These are phyloP conservation scores for Metschnikowia vanudenii DNA, from an alignment of 805 yeast species.

Conservation along the genomic window DNA sequence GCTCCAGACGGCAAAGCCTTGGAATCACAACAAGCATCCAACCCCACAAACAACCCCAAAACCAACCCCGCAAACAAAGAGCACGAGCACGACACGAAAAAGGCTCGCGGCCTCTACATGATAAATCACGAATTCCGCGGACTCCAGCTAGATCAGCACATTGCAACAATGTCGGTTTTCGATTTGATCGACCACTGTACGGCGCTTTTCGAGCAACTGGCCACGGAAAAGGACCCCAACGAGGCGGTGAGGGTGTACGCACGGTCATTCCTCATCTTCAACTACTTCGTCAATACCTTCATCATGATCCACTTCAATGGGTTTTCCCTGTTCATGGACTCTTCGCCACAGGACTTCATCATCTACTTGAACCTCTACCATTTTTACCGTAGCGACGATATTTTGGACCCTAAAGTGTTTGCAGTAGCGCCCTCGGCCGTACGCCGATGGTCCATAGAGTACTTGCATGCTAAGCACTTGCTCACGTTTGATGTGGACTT, in stretches of 20 bases:
- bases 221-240: slow-evolving; percentile 8
- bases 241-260: slow-evolving; percentile 28
- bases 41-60: background rate
- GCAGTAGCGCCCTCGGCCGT: slow-evolving; percentile 23
- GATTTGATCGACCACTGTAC: slow-evolving; percentile 44
- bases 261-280: slow-evolving; percentile 40
- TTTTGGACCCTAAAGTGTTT: slow-evolving; percentile 22
- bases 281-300: slow-evolving; percentile 42
- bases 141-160: slow-evolving; percentile 33
- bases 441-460: slow-evolving; percentile 27
- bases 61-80: too few relatives aligned
- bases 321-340: slow-evolving; percentile 38
- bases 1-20: too few relatives aligned
- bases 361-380: slow-evolving; percentile 42
- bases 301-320: slow-evolving; percentile 44
- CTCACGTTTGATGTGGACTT: slow-evolving; percentile 36
- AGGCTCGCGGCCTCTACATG: slow-evolving; percentile 2
- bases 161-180: slow-evolving; percentile 35
- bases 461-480: slow-evolving; percentile 29
- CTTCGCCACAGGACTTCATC: slow-evolving; percentile 38
- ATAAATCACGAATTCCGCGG: slow-evolving; percentile 36
- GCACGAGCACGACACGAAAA: background rate
- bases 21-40: too few relatives aligned
- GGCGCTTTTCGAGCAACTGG: slow-evolving; percentile 34
- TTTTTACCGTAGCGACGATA: slow-evolving; percentile 35